phyloP scores from a whole-genome alignment of 179 eudicot species.

The Patellifolia procumbens region DNA sequence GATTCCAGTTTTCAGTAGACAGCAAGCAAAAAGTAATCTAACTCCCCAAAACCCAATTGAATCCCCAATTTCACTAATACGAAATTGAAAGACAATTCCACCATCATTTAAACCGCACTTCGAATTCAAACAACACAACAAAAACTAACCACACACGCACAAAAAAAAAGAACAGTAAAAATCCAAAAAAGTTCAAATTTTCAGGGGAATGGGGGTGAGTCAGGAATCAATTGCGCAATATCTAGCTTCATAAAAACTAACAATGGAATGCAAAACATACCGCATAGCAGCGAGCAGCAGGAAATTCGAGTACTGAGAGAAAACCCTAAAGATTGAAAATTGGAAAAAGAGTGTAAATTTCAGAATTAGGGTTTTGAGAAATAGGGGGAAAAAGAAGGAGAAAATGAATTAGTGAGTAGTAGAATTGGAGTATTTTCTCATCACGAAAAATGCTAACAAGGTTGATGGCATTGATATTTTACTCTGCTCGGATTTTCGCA shows the following conservation, averaged over 20 bases:
- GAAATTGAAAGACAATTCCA: neutral
- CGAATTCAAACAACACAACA: neutral
- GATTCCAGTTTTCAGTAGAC: neutral
- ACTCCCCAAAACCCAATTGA: neutral
- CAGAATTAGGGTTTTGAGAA: neutral
- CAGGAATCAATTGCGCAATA: too few species aligned
- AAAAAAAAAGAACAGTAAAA: neutral
- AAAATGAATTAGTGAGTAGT: too few species aligned
- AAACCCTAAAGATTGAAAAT: neutral
- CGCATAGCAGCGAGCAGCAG: slow-evolving; percentile 2
- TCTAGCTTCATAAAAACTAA: neutral
- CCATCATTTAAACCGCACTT: neutral
- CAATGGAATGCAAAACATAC: neutral
- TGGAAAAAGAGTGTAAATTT: neutral
- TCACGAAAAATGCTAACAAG: too few species aligned
- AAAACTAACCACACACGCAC: neutral
- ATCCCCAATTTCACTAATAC: neutral
- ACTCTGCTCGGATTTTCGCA: too few species aligned
- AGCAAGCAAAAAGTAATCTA: neutral
- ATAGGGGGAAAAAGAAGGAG: too few species aligned
- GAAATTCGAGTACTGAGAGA: neutral
- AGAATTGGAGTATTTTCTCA: too few species aligned
- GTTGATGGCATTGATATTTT: too few species aligned
- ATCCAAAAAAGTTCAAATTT: too few species aligned
- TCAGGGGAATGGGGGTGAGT: too few species aligned